Base-by-base conservation (phyloP, 768 basidiomycete species). In the Amanita muscaria region DNA sequence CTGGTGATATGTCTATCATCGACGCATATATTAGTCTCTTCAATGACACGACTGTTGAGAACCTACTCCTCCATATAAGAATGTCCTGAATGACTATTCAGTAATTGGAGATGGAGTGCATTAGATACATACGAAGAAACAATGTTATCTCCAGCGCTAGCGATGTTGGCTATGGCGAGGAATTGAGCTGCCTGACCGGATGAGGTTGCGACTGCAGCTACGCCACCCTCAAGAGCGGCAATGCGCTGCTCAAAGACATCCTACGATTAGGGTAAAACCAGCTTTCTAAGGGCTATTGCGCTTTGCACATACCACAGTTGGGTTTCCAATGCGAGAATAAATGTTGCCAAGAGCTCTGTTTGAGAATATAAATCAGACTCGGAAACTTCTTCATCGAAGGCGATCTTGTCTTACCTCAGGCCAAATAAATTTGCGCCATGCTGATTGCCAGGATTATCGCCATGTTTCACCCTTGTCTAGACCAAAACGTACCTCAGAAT, bases 121-220 rank as follows among this genome's bases (percentile, higher is more conserved):
- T 12, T 19, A 14, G 8, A 14, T 3, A 64, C 77, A 60, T 49
- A 81, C 77, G 80, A 74, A 2, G 81, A 75, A 5, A 89, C 76
- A 44, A 88, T 83, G 56, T 89, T 90, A 55, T 89, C 87, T 1
- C 88, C 87, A 5, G 70, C 57, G 1, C 69, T 62, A 1, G 80
- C 77, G 32, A 86, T 58, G 22, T 77, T 70, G 1, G 73, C 59
- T 48, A 88, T 75, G 2, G 85, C 70, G 59, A 87, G 65, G 61
- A 88, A 83, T 53, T 88, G 85, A 0, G 86, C 88, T 5, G 82
- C 67, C 56, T 87, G 85, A 0, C 87, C 88, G 43, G 80, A 83
- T 3, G 83, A 64, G 0, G 79, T 70, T 2, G 86, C 86, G 3
- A 89, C 71, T 5, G 87, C 87, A 1, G 83, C 85, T 1, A 66